Evolutionary conservation across 2,329 filamentous ascomycete genomes (phyloP).

Genomic region (Alternaria hordeiaustralica): DNA sequence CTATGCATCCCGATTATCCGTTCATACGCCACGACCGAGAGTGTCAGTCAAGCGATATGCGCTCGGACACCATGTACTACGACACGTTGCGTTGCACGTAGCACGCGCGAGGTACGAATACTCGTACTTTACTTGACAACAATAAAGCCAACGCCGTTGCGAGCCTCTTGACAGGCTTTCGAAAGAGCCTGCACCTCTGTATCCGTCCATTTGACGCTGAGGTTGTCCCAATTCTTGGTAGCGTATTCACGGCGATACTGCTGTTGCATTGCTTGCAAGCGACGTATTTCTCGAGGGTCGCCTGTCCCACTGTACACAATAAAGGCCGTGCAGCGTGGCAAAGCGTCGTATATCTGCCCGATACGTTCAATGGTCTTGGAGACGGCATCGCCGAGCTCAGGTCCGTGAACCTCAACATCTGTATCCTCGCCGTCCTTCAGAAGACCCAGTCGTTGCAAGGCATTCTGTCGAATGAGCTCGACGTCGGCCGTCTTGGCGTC

Average conservation of each 20-base stretch:
- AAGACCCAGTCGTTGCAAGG: conserved; percentile 35
- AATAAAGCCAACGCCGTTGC: conserved; percentile 65
- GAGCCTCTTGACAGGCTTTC: conserved; percentile 62
- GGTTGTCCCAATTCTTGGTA: conserved; percentile 67
- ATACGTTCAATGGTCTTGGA: conserved; percentile 60
- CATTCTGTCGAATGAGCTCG: conserved; percentile 35
- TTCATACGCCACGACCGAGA: conserved; percentile 10
- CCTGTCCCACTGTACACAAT: conserved; percentile 70
- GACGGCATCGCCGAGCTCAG: conserved; percentile 55
- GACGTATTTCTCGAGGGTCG: conserved; percentile 63
- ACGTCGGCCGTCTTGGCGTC: conserved; percentile 53
- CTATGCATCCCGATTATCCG: conserved; percentile 14
- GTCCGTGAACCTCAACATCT: conserved; percentile 29
- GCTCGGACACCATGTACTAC: conserved; percentile 34
- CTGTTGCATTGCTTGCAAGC: conserved; percentile 63
- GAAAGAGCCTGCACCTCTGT: conserved; percentile 66
- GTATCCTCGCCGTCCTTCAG: conserved; percentile 19
- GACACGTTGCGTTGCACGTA: conserved; percentile 16
- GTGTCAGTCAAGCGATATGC: conserved; percentile 15
- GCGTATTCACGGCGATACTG: conserved; percentile 64
- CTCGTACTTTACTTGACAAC: conserved; percentile 59
- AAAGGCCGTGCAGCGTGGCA: conserved; percentile 66
- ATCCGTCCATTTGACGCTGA: conserved; percentile 70
- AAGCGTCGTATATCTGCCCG: conserved; percentile 59
- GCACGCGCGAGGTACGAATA: conserved; percentile 40